Percentiles rank a stretch among this genome's conserved stretches.
Conservation (phyloP, 2,329 filamentous ascomycete genomes). For the Lecanoromycetidae sp. region DNA sequence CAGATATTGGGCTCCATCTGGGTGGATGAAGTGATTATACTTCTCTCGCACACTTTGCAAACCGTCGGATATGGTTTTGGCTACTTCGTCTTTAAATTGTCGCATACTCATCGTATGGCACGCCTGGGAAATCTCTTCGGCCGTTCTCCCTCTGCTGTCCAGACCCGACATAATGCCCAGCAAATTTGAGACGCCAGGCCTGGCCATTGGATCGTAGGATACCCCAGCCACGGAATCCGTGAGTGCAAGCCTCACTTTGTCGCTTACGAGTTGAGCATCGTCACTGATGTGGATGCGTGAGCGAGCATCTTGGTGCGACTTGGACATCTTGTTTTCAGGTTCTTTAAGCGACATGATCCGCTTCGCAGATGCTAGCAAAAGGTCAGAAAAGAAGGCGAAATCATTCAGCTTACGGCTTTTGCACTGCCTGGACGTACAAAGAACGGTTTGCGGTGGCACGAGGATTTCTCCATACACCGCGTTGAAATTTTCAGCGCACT, state of each 20-base stretch:
- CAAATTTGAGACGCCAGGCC: slow-evolving; percentile 82
- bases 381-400: slow-evolving; percentile 3
- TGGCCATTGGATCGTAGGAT: slow-evolving; percentile 54
- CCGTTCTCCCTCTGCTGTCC: slow-evolving; percentile 26
- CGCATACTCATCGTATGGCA: slow-evolving; percentile 38
- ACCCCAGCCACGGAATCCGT: slow-evolving; percentile 62
- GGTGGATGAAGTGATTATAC: slow-evolving; percentile 42
- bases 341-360: slow-evolving; percentile 81
- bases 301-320: slow-evolving; percentile 58
- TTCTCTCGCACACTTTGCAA: slow-evolving; percentile 44
- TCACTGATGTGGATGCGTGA: slow-evolving; percentile 81
- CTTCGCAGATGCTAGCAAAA: slow-evolving; percentile 53
- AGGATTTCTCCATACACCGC: slow-evolving; percentile 54
- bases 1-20: slow-evolving; percentile 38
- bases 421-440: slow-evolving; percentile 42
- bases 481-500: slow-evolving; percentile 82
- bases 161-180: slow-evolving; percentile 68
- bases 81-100: slow-evolving; percentile 53
- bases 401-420: background rate
- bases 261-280: slow-evolving; percentile 46
- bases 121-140: slow-evolving; percentile 37
- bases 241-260: slow-evolving; percentile 59
- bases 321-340: slow-evolving; percentile 83
- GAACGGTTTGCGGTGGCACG: slow-evolving; percentile 55
- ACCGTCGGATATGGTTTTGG: slow-evolving; percentile 43